Evolutionary conservation across 2,329 filamentous ascomycete species (phyloP).

Genomic region (Colletotrichum lindemuthianum): DNA sequence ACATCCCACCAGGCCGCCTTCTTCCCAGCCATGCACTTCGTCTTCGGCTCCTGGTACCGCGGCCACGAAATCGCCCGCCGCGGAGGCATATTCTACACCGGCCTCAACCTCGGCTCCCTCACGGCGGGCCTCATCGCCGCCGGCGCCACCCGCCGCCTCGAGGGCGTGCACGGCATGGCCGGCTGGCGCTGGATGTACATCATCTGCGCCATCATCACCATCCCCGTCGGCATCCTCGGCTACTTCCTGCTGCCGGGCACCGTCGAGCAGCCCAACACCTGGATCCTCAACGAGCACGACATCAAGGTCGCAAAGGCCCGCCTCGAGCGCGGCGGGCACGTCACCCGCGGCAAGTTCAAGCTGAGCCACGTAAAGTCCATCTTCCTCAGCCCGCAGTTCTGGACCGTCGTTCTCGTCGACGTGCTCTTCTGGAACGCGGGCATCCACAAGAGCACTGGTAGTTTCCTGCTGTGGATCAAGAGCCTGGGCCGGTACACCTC

Average conservation of each 20-base stretch:
- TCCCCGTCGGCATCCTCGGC: constrained; percentile 51
- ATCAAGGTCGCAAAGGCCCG: constrained; percentile 40
- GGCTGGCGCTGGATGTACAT: constrained; percentile 61
- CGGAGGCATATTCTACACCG: constrained; percentile 55
- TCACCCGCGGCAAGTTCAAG: constrained; percentile 49
- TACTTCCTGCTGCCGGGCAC: constrained; percentile 51
- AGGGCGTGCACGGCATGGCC: constrained; percentile 50
- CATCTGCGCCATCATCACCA: constrained; percentile 55
- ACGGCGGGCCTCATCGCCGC: constrained; percentile 57
- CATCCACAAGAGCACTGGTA: constrained; percentile 47
- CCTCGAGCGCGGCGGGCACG: constrained; percentile 54
- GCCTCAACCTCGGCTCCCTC: constrained; percentile 54
- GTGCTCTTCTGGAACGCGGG: constrained; percentile 60
- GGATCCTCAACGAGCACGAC: constrained; percentile 43
- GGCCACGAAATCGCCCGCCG: constrained; percentile 51
- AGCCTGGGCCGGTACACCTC: constrained; percentile 52
- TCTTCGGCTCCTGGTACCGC: constrained; percentile 61
- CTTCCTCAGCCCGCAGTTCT: constrained; percentile 51
- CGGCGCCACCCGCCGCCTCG: constrained; percentile 55
- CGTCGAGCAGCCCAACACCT: constrained; percentile 42
- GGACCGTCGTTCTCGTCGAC: constrained; percentile 48
- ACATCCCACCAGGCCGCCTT: constrained; percentile 47
- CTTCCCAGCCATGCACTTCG: constrained; percentile 47
- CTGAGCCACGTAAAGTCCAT: constrained; percentile 46
- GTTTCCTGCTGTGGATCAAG: constrained; percentile 53